Evolutionary conservation across 768 basidiomycete species (phyloP), one percentile per base, ranked within the genome.

Genomic region (Russula earlei): DNA sequence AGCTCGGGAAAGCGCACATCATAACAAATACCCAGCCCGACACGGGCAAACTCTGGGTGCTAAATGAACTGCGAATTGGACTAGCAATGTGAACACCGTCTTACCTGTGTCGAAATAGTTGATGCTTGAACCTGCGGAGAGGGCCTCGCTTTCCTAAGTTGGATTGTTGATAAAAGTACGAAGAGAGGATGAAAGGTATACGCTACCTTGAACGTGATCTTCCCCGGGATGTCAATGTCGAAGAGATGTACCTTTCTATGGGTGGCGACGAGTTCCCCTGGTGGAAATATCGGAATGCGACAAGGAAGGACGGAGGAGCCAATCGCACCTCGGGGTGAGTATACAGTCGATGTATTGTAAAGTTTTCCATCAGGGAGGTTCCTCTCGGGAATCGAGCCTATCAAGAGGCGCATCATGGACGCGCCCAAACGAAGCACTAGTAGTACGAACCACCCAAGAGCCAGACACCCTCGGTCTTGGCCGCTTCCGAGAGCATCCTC

Each of bases 191-290:
- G 6, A 48, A 4, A 27, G 33, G 22, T 20, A 29, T 9, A 45
- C 48, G 56, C 11, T 54, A 84, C 91, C 75, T 89, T 90, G 77
- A 93, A 93, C 19, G 70, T 89, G 67, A 95, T 92, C 67, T 89
- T 85, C 15, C 91, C 91, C 0, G 88, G 87, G 49, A 99, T 95
- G 66, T 98, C 92, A 59, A 98, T 97, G 67, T 99, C 95, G 69
- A 98, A 99, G 5, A 99, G 74, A 67, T 99, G 96, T 2, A 98
- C 79, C 70, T 99, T 99, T 51, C 95, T 84, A 70, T 98, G 92
- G 37, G 79, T 81, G 0, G 87, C 86, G 14, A 98, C 79, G 24
- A 98, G 77, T 52, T 90, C 82, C 24, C 94, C 93, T 91, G 56
- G 4, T 5, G 41, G 22, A 14, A 53, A 49, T 38, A 54, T 60